phyloP scores from a whole-genome alignment of 2,329 filamentous ascomycete species.

The Aplosporella prunicola region DNA sequence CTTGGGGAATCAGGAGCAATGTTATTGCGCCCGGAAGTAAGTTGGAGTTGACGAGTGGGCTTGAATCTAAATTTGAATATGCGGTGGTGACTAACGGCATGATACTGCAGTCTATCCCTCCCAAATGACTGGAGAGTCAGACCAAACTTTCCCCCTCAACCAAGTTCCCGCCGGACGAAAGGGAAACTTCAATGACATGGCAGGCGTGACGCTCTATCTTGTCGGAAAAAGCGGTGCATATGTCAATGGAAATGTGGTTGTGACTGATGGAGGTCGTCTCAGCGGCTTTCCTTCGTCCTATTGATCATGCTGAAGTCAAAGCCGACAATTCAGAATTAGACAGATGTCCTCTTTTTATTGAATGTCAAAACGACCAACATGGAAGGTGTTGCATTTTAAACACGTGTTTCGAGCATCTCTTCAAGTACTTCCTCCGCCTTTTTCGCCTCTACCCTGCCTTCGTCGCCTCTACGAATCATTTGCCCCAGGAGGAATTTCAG shows the following conservation, averaged over 20 bases:
- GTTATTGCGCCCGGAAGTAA: constrained; percentile 33
- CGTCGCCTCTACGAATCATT: constrained; percentile 53
- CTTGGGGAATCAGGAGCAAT: constrained; percentile 39
- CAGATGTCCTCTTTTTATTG: no score
- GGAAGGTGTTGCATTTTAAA: no score
- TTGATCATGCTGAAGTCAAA: no score
- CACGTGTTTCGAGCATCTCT: constrained; percentile 31
- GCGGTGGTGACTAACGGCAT: not conserved
- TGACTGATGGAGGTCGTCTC: constrained; percentile 38
- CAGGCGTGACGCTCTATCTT: constrained; percentile 42
- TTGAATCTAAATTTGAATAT: not conserved
- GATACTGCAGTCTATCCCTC: constrained; percentile 25
- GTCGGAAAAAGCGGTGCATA: constrained; percentile 43
- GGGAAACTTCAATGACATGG: constrained; percentile 38
- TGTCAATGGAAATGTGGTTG: constrained; percentile 43
- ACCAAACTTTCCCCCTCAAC: constrained; percentile 22
- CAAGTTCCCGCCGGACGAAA: constrained; percentile 32
- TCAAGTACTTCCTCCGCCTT: constrained; percentile 47
- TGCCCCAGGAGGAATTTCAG: constrained; percentile 59
- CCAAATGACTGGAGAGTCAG: constrained; percentile 33
- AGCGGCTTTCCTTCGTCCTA: constrained; percentile 26
- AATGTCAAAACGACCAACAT: no score
- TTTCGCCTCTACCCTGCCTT: constrained; percentile 53
- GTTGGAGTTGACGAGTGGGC: no score
- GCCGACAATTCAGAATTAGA: no score